A percentile compares a stretch with the other conserved stretches of the same genome.
These are phyloP conservation scores for Trifolium subterraneum DNA, from an alignment of 306 rosid genomes.

Conservation along the genomic window DNA sequence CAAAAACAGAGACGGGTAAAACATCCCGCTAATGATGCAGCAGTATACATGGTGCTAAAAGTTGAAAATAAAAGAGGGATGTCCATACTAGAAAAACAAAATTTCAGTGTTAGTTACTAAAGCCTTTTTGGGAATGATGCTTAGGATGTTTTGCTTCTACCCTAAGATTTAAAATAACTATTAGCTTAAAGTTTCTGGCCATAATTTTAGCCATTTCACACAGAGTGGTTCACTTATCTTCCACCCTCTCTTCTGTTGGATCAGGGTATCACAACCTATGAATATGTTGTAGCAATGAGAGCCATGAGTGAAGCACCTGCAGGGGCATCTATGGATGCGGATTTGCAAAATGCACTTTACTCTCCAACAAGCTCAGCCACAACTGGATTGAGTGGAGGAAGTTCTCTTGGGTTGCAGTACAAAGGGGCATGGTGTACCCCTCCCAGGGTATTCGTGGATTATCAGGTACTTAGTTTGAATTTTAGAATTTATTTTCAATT, in stretches of 20 bases:
- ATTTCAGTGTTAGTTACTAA: constrained; percentile 7
- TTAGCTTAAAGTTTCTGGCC: constrained; percentile 27
- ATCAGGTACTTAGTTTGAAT: constrained; percentile 66
- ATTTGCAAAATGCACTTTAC: constrained; percentile 67
- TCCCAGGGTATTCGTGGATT: constrained; percentile 92
- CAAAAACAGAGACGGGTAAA: constrained; percentile 13
- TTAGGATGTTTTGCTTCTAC: constrained; percentile 20
- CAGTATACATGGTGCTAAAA: constrained; percentile 1
- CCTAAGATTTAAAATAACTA: constrained; percentile 22
- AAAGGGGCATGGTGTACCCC: constrained; percentile 99
- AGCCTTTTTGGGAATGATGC: not conserved
- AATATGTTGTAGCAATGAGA: constrained; percentile 96
- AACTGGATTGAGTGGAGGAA: constrained; percentile 97
- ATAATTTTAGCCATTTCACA: constrained; percentile 23
- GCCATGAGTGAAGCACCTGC: constrained; percentile 88
- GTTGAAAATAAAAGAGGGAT: not conserved
- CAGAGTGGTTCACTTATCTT: constrained; percentile 35
- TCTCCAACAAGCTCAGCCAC: constrained; percentile 95
- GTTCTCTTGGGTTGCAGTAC: constrained; percentile 88
- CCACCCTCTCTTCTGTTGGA: constrained; percentile 39
- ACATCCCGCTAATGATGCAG: constrained; percentile 6
- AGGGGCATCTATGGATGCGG: constrained; percentile 73
- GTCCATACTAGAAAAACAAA: not conserved
- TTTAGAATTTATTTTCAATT: constrained; percentile 25
- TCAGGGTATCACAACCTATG: constrained; percentile 97